These are phyloP conservation scores for Aristolochia californica DNA, from an alignment of 164 flowering plant species.

Conservation along the genomic window DNA sequence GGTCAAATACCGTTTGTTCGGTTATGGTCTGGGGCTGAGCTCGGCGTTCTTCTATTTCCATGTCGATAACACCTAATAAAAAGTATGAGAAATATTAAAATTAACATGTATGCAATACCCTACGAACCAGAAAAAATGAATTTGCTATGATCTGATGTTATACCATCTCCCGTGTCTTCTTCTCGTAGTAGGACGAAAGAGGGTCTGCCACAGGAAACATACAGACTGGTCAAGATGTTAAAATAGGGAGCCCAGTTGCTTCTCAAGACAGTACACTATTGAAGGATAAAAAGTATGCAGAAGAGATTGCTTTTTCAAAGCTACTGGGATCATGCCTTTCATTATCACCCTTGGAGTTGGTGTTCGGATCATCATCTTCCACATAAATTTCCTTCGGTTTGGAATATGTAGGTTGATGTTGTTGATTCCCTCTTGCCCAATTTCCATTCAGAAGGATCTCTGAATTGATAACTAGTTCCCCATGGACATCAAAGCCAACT, in stretches of 20 bases:
- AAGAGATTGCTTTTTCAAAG: conserved; percentile 13
- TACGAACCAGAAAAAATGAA: neutral
- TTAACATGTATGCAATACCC: neutral
- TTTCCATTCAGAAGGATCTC: conserved; percentile 19
- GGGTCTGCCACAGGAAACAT: conserved; percentile 49
- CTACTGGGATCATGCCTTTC: conserved; percentile 14
- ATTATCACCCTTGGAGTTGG: conserved; percentile 13
- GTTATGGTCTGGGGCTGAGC: conserved; percentile 31
- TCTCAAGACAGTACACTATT: neutral
- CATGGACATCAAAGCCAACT: conserved; percentile 88
- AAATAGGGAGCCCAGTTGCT: neutral
- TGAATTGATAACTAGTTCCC: conserved; percentile 30
- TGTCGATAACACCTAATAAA: conserved; percentile 18
- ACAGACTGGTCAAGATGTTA: neutral
- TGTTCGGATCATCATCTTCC: conserved; percentile 29
- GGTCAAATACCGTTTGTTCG: conserved; percentile 54
- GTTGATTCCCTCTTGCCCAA: conserved; percentile 14
- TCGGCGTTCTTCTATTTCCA: conserved; percentile 30
- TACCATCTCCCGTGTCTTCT: conserved; percentile 62
- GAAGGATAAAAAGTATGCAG: conserved; percentile 33
- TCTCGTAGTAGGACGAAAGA: conserved; percentile 66
- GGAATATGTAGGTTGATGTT: conserved; percentile 16
- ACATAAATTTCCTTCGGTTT: conserved; percentile 34
- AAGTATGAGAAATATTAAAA: neutral
- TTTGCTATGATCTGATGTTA: neutral